phyloP scores from a whole-genome alignment of 805 yeast genomes.

The Starmera amethionina region DNA sequence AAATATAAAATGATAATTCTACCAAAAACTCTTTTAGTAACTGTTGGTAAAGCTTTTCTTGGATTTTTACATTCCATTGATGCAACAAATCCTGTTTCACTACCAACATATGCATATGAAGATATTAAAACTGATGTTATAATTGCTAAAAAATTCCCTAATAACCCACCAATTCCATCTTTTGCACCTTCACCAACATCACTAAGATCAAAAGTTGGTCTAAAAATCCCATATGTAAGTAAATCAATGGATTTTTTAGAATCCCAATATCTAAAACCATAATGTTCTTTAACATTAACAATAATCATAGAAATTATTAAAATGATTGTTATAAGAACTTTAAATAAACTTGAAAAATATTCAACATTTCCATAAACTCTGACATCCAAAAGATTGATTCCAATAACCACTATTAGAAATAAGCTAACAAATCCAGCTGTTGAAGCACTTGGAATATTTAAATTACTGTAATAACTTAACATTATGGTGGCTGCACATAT shows the following conservation, averaged over 20 bases:
- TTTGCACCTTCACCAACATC: slow-evolving; percentile 47
- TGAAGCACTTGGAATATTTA: slow-evolving; percentile 38
- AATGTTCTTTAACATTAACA: slow-evolving; percentile 35
- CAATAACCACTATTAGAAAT: slow-evolving; percentile 34
- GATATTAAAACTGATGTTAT: slow-evolving; percentile 54
- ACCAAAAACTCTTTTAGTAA: slow-evolving; percentile 68
- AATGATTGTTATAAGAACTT: slow-evolving; percentile 40
- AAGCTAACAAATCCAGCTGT: slow-evolving; percentile 63
- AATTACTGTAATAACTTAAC: slow-evolving; percentile 53
- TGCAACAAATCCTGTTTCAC: slow-evolving; percentile 74
- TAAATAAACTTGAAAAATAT: slow-evolving; percentile 48
- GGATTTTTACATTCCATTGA: slow-evolving; percentile 85
- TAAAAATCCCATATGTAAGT: slow-evolving; percentile 55
- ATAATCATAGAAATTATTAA: slow-evolving; percentile 57
- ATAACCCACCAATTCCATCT: slow-evolving; percentile 49
- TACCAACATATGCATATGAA: slow-evolving; percentile 71
- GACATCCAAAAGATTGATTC: slow-evolving; percentile 57
- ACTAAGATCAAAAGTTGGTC: slow-evolving; percentile 61
- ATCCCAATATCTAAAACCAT: slow-evolving; percentile 73
- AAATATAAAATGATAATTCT: slow-evolving; percentile 57
- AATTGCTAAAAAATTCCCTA: slow-evolving; percentile 53
- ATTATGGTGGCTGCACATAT: slow-evolving; percentile 72
- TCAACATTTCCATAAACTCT: slow-evolving; percentile 69
- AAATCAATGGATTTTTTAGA: slow-evolving; percentile 36
- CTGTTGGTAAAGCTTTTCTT: slow-evolving; percentile 63